Evolutionary conservation across 139 green algal genomes (phyloP).

Genomic region (Micractinium conductrix): DNA sequence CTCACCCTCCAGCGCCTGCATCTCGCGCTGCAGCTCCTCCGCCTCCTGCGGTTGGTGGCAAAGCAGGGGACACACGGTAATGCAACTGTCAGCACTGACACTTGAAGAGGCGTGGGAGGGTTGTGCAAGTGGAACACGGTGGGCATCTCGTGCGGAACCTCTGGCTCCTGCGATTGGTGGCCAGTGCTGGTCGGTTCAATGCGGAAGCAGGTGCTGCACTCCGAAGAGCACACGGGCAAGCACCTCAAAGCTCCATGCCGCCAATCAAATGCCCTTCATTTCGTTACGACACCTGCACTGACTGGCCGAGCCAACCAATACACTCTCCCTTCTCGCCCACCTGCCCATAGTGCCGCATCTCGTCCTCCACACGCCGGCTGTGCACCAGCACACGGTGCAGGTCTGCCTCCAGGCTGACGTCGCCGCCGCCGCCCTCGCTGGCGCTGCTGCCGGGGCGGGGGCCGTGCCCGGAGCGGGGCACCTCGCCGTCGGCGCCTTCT

Average conservation of each 20-base stretch:
- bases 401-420: neutral
- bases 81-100: neutral
- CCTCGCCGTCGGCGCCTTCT: slow-evolving; percentile 3
- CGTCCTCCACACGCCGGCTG: neutral
- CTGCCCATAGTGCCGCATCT: slow-evolving; percentile 22
- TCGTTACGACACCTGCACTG: too few relatives aligned
- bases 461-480: neutral
- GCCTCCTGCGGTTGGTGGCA: slow-evolving; percentile 68
- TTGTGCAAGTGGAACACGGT: too few relatives aligned
- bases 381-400: slow-evolving; percentile 21
- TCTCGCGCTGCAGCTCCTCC: slow-evolving; percentile 73
- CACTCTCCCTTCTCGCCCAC: neutral
- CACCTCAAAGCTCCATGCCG: too few relatives aligned
- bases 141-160: too few relatives aligned
- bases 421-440: neutral
- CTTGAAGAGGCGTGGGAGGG: too few relatives aligned
- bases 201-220: too few relatives aligned
- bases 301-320: too few relatives aligned
- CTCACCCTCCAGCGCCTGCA: slow-evolving; percentile 72
- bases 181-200: too few relatives aligned
- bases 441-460: neutral
- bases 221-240: too few relatives aligned
- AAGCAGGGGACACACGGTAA: neutral
- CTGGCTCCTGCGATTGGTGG: too few relatives aligned
- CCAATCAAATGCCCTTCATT: too few relatives aligned